Conservation (phyloP, 176 grass and related monocot genomes). For the Ananas comosus region DNA sequence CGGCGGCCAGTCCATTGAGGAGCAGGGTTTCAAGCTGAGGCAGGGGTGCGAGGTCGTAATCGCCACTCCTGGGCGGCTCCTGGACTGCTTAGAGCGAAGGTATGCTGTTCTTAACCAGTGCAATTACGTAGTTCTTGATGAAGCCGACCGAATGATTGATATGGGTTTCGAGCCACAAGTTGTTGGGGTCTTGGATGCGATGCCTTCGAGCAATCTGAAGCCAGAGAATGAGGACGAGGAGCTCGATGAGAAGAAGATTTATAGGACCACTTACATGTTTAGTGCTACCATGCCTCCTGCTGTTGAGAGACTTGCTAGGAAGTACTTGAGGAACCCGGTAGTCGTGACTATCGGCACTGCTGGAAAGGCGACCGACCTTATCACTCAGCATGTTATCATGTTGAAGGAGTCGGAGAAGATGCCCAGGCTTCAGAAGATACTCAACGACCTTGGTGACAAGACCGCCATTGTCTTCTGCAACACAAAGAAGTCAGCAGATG, state of each 20-base stretch:
- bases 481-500: constrained; percentile 86
- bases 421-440: constrained; percentile 65
- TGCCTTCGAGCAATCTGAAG: constrained; percentile 98
- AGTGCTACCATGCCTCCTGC: constrained; percentile 96
- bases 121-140: constrained; percentile 96
- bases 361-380: constrained; percentile 92
- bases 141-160: constrained; percentile 99
- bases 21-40: constrained; percentile 88
- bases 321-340: constrained; percentile 91
- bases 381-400: constrained; percentile 89
- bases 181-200: constrained; percentile 83
- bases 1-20: constrained; percentile 95
- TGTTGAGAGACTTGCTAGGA: constrained; percentile 88
- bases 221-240: constrained; percentile 99
- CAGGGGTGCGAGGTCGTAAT: constrained; percentile 97
- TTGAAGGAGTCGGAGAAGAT: constrained; percentile 84
- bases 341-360: constrained; percentile 95
- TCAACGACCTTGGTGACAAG: constrained; percentile 81
- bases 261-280: constrained; percentile 98
- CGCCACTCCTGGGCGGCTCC: constrained; percentile 80
- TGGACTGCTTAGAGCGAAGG: constrained; percentile 93
- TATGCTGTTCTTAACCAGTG: constrained; percentile 97
- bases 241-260: constrained; percentile 89
- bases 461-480: constrained; percentile 95
- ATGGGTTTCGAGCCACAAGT: constrained; percentile 99